Evolutionary conservation across 2,329 filamentous ascomycete species (phyloP).

Genomic region (Ophiostoma australiae): DNA sequence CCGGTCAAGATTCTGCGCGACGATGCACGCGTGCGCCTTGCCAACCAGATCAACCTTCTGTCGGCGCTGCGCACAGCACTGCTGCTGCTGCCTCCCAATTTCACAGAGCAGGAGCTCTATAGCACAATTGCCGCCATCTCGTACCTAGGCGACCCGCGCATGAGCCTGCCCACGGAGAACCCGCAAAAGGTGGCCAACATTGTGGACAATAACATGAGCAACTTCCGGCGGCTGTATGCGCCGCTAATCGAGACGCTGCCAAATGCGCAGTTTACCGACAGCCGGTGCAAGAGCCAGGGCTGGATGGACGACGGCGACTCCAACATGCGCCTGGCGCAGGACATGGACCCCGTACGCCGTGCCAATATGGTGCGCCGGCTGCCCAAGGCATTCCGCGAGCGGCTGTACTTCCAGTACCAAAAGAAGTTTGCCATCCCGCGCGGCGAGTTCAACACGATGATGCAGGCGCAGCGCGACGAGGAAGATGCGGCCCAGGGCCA

Average conservation of each 20-base stretch:
- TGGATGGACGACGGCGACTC: constrained; percentile 62
- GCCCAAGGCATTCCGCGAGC: constrained; percentile 78
- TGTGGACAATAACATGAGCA: constrained; percentile 81
- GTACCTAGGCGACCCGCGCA: constrained; percentile 94
- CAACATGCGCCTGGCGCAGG: constrained; percentile 70
- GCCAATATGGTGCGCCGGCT: constrained; percentile 95
- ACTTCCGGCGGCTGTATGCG: constrained; percentile 87
- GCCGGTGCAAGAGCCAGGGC: constrained; percentile 50
- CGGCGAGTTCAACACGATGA: constrained; percentile 78
- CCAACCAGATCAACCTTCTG: constrained; percentile 92
- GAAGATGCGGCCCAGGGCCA: constrained; percentile 46
- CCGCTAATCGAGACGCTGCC: constrained; percentile 85
- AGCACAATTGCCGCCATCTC: constrained; percentile 86
- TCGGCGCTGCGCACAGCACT: constrained; percentile 87
- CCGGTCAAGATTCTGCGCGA: constrained; percentile 96
- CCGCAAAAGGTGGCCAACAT: constrained; percentile 92
- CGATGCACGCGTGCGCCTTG: constrained; percentile 83
- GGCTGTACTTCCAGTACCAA: constrained; percentile 92
- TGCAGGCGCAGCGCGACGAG: constrained; percentile 69
- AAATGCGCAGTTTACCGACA: constrained; percentile 73
- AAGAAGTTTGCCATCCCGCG: constrained; percentile 81
- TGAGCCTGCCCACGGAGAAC: constrained; percentile 85
- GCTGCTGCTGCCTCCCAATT: constrained; percentile 74
- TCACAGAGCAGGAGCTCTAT: constrained; percentile 85
- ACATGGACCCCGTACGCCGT: constrained; percentile 86